A percentile compares a stretch with the other conserved stretches of the same genome.
Conservation (phyloP, 345 rosid genomes). For the Sonneratia alba region DNA sequence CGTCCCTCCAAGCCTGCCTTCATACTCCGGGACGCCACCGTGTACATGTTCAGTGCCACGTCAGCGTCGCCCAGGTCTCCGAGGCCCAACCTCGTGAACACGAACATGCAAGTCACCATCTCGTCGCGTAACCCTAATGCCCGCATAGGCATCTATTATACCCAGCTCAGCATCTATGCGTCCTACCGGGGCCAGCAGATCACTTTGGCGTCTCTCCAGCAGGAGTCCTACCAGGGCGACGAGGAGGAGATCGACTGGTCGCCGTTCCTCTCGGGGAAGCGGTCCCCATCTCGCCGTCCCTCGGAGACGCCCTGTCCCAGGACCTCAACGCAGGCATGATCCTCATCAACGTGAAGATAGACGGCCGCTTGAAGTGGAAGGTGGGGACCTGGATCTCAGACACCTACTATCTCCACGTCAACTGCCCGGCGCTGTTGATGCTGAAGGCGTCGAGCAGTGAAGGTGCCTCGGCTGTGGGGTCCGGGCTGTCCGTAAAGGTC, state of each 20-base stretch:
- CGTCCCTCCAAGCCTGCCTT: slow-evolving; percentile 59
- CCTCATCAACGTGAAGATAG: slow-evolving; percentile 41
- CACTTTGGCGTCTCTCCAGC: slow-evolving; percentile 41
- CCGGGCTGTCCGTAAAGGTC: slow-evolving; percentile 34
- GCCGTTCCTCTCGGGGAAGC: slow-evolving; percentile 33
- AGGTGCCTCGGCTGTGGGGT: slow-evolving; percentile 3
- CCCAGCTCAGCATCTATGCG: slow-evolving; percentile 35
- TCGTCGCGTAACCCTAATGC: slow-evolving; percentile 57
- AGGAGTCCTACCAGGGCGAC: slow-evolving; percentile 56
- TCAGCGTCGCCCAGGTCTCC: neutral
- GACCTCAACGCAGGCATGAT: slow-evolving; percentile 50
- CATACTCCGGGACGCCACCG: slow-evolving; percentile 55
- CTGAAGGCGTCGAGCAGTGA: slow-evolving; percentile 20
- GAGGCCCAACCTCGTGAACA: slow-evolving; percentile 27
- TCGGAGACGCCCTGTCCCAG: slow-evolving; percentile 29
- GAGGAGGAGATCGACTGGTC: slow-evolving; percentile 58
- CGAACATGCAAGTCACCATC: slow-evolving; percentile 53
- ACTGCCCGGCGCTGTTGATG: slow-evolving; percentile 40
- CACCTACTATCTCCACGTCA: slow-evolving; percentile 40
- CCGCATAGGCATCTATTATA: slow-evolving; percentile 51
- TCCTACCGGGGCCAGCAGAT: slow-evolving; percentile 71
- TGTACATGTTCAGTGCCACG: slow-evolving; percentile 46
- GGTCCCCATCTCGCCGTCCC: slow-evolving; percentile 41
- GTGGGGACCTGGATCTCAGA: slow-evolving; percentile 77
- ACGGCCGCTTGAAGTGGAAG: slow-evolving; percentile 55